Conservation (phyloP, 495 filamentous ascomycete genomes). For the Talaromyces stipitatus region DNA sequence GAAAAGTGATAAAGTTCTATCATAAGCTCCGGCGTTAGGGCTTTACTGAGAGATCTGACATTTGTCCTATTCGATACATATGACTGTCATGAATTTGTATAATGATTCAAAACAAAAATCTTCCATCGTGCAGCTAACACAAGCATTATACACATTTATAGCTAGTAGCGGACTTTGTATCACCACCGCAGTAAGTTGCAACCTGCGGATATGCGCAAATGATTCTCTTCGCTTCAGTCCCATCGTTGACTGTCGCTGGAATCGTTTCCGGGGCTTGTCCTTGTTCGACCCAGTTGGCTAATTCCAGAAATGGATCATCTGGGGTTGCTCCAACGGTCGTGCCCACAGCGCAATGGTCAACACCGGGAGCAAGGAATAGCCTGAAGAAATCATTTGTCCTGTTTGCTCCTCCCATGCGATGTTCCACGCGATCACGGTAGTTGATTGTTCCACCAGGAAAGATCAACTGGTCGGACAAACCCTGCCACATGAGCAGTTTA, state of each 20-base stretch:
- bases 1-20: too few species aligned
- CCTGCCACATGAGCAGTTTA: slow-evolving; percentile 38
- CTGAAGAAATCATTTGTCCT: slow-evolving; percentile 15
- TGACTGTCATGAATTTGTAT: too few species aligned
- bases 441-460: slow-evolving; percentile 10
- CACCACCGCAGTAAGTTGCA: background rate
- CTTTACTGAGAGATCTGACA: too few species aligned
- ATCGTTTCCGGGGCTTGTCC: slow-evolving; percentile 15
- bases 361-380: slow-evolving; percentile 20
- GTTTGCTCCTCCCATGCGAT: background rate
- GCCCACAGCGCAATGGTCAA: slow-evolving; percentile 22
- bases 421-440: slow-evolving; percentile 6
- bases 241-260: slow-evolving; percentile 1
- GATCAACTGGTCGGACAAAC: slow-evolving; percentile 17
- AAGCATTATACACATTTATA: background rate
- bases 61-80: too few species aligned
- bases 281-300: slow-evolving; percentile 25
- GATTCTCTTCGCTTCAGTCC: background rate
- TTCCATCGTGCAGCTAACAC: background rate
- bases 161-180: background rate
- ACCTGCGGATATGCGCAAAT: slow-evolving; percentile 1
- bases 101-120: background rate
- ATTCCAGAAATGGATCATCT: slow-evolving; percentile 2
- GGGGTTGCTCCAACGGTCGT: slow-evolving; percentile 12
- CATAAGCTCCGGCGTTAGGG: too few species aligned